Evolutionary conservation across 129 eudicot species (phyloP).

Genomic region (Oenanthe sinensis): DNA sequence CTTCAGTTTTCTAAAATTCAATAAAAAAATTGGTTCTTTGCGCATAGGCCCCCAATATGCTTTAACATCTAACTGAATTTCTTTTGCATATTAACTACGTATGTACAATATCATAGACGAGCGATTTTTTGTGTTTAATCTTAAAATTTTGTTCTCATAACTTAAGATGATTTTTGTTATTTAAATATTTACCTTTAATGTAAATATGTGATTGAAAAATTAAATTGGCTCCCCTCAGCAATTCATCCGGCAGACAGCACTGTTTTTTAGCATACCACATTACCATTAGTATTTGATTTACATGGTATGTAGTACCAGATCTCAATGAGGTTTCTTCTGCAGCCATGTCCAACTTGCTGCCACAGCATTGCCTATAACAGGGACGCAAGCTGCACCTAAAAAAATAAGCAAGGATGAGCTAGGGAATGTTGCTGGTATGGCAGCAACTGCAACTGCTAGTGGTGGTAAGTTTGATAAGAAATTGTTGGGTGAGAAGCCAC

Average conservation of each 20-base stretch:
- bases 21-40: neutral
- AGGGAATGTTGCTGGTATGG: slow-evolving; percentile 89
- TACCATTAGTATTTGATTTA: neutral
- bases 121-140: too few relatives aligned
- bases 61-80: too few relatives aligned
- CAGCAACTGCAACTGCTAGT: slow-evolving; percentile 93
- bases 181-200: too few relatives aligned
- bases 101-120: too few relatives aligned
- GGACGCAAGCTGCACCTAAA: slow-evolving; percentile 69
- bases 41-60: neutral
- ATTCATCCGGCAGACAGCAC: too few relatives aligned
- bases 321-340: slow-evolving; percentile 16
- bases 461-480: slow-evolving; percentile 97
- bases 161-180: too few relatives aligned
- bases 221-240: too few relatives aligned
- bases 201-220: too few relatives aligned
- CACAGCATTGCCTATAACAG: slow-evolving; percentile 81
- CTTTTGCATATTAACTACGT: too few relatives aligned
- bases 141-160: too few relatives aligned
- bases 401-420: slow-evolving; percentile 71
- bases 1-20: neutral
- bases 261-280: neutral
- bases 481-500: slow-evolving; percentile 82
- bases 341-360: slow-evolving; percentile 97
- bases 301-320: neutral